phyloP scores from a whole-genome alignment of 202 grass and related monocot genomes.

The Saccharum hybrid region DNA sequence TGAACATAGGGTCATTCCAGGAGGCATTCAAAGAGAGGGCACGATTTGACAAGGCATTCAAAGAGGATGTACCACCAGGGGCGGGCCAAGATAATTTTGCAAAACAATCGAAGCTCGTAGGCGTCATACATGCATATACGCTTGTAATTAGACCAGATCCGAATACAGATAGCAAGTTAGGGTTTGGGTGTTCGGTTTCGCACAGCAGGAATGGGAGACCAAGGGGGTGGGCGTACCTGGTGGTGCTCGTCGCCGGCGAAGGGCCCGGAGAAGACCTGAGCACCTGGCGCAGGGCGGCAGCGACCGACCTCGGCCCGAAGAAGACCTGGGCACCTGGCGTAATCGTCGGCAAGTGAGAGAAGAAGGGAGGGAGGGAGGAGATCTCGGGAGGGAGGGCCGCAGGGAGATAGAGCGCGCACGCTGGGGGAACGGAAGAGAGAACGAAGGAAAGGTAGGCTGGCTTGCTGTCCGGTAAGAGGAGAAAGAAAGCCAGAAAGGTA shows the following conservation, averaged over 20 bases:
- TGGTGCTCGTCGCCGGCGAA: neutral
- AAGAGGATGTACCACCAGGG: neutral
- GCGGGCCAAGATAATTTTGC: neutral
- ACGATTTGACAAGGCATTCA: conserved; percentile 37
- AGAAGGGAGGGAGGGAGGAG: neutral
- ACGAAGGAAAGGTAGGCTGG: no score
- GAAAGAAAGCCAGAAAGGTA: neutral
- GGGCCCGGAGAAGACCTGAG: neutral
- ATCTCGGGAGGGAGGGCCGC: neutral
- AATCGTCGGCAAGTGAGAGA: neutral
- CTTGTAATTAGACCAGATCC: neutral
- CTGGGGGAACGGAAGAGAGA: neutral
- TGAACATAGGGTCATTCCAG: conserved; percentile 1
- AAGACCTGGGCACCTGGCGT: neutral
- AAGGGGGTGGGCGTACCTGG: neutral
- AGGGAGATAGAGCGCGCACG: neutral
- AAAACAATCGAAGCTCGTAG: neutral
- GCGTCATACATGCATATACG: neutral
- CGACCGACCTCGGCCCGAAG: neutral
- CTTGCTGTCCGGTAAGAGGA: neutral
- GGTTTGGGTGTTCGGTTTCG: neutral
- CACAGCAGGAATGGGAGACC: neutral
- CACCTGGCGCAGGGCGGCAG: neutral
- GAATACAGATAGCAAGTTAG: neutral
- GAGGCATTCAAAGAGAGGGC: conserved; percentile 31